Evolutionary conservation across 1,284 basidiomycete genomes (phyloP).

Genomic region (Tilletiaria anomala): DNA sequence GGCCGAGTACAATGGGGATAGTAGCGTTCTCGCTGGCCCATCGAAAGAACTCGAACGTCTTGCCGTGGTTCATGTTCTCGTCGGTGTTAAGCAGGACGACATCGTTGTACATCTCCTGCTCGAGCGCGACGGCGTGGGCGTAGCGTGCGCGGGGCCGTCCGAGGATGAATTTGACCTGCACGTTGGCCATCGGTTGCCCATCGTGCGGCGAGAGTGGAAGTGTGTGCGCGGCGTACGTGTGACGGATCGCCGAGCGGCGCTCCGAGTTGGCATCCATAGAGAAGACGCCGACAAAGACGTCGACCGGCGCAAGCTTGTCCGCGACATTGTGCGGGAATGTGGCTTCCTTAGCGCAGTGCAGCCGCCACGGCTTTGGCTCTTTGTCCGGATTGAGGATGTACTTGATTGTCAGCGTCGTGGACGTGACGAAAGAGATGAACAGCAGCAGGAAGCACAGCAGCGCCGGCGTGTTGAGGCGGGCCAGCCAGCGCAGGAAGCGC

Average conservation of each 20-base stretch:
- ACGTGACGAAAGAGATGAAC: conserved; percentile 51
- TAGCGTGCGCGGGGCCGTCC: conserved; percentile 67
- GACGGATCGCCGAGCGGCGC: conserved; percentile 73
- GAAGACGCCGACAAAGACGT: conserved; percentile 80
- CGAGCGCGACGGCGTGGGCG: conserved; percentile 64
- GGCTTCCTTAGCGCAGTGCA: conserved; percentile 59
- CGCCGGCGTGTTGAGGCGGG: too few relatives aligned
- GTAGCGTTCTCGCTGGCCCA: conserved; percentile 84
- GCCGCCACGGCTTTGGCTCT: conserved; percentile 78
- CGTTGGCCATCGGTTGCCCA: conserved; percentile 47
- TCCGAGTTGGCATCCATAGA: conserved; percentile 63
- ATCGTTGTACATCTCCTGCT: conserved; percentile 86
- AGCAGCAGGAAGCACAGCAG: conserved; percentile 48
- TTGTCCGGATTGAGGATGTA: conserved; percentile 92
- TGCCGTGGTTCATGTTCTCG: conserved; percentile 86
- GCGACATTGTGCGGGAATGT: conserved; percentile 41
- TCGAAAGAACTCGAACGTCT: conserved; percentile 63
- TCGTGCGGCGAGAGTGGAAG: conserved; percentile 31
- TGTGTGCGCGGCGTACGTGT: conserved; percentile 69
- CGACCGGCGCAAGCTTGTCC: conserved; percentile 67
- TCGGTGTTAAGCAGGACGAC: conserved; percentile 66
- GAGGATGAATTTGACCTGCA: conserved; percentile 77
- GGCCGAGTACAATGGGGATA: conserved; percentile 54
- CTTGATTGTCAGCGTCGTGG: conserved; percentile 57
- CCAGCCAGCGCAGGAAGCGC: too few relatives aligned